Percentiles rank a stretch among this genome's conserved stretches.
phyloP scores from a whole-genome alignment of 228 moss, liverwort and hornwort species.

The Sphagnum fallax region DNA sequence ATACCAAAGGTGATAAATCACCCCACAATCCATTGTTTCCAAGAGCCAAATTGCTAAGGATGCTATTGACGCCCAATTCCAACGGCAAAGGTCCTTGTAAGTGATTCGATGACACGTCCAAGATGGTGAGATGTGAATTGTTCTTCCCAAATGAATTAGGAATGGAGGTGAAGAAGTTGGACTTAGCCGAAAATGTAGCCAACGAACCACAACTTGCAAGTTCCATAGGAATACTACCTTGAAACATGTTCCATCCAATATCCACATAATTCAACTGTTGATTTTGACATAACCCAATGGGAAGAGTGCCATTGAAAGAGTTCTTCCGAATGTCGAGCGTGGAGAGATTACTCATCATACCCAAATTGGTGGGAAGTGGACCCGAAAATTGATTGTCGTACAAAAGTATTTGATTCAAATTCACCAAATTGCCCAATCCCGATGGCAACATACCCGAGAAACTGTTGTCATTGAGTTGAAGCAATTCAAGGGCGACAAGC shows the following conservation, averaged over 20 bases:
- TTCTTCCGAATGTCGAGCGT: background rate
- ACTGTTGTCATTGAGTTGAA: conserved; percentile 1
- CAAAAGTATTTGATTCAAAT: background rate
- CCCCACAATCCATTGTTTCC: conserved; percentile 37
- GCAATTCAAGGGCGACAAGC: background rate
- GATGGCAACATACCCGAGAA: conserved; percentile 13
- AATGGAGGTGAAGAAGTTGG: conserved; percentile 23
- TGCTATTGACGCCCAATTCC: conserved; percentile 24
- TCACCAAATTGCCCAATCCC: background rate
- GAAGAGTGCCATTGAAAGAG: conserved; percentile 11
- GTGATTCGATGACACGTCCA: conserved; percentile 38
- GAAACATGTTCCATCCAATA: conserved; percentile 31
- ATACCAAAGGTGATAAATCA: conserved; percentile 22
- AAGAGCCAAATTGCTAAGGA: conserved; percentile 25
- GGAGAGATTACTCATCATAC: background rate
- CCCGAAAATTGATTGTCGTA: conserved; percentile 13
- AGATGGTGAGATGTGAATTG: conserved; percentile 6
- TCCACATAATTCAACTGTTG: conserved; percentile 21
- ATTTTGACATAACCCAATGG: conserved; percentile 18
- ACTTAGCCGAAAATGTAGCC: conserved; percentile 19
- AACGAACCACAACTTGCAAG: conserved; percentile 30
- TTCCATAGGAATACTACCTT: conserved; percentile 34
- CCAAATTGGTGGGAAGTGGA: conserved; percentile 6
- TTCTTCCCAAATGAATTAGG: conserved; percentile 34
- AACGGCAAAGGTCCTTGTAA: conserved; percentile 32